Evolutionary conservation across 2,329 filamentous ascomycete species (phyloP), one percentile per base, ranked within the genome.

Genomic region (Bimuria novae-zelandiae): DNA sequence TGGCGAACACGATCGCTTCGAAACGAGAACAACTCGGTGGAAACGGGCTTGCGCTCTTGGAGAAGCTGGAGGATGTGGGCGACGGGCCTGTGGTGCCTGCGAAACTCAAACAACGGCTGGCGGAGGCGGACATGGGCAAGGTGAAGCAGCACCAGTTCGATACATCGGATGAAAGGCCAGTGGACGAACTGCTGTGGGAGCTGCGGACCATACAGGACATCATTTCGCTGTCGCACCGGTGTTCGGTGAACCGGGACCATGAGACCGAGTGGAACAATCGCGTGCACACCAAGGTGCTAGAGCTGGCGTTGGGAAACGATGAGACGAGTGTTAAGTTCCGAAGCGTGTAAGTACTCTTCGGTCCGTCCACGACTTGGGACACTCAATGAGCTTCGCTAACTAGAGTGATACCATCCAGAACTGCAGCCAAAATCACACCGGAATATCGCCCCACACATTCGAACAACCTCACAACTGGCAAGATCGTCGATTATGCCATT

Each of bases 401-500:
- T 23, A 56, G 32, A 49, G 21, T 48, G 10, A 27, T 42, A 51
- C 56, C 23, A 32, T 52, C 22, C 35, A 59, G 56, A 52, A 59
- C 50, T 52, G 39, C 51, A 44, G 56, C 56, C 14, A 59, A 54
- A 56, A 59, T 56, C 30, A 56, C 50, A 39, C 43, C 51, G 11
- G 50, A 59, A 52, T 56, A 47, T 42, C 50, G 50, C 19, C 54
- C 51, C 32, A 55, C 51, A 27, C 51, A 55, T 55, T 59, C 51
- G n/a, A 41, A 42, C 40, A 45, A 41, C 42, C 54, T 60, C 47
- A 55, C 49, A 29, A 52, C 57, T 46, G 46, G 57, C 43, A 59
- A 61, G 54, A 57, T 61, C 37, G 49, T 61, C 17, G 54, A 59
- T 41, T 61, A 61, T 33, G 52, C 54, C 23, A 59, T 60, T 36